Percentiles rank a stretch among this genome's conserved stretches.
These are phyloP conservation scores for Hypoxylon sp. DNA, from an alignment of 2,329 filamentous ascomycete genomes.

Conservation along the genomic window DNA sequence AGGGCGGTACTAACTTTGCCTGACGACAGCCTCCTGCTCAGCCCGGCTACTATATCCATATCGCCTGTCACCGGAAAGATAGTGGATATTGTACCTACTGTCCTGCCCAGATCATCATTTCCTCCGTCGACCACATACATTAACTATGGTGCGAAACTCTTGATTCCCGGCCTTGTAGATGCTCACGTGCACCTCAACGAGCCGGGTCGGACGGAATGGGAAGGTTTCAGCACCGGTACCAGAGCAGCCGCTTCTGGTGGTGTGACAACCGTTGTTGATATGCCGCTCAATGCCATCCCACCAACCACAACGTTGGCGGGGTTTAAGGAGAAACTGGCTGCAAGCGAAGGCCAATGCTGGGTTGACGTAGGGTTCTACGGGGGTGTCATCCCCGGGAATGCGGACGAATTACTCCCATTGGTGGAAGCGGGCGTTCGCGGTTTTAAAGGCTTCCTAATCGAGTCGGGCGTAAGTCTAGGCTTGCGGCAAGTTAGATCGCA, in stretches of 20 bases:
- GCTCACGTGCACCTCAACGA: slow-evolving; percentile 98
- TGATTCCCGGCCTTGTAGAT: slow-evolving; percentile 93
- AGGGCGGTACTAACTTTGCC: slow-evolving; percentile 84
- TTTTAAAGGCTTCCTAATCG: slow-evolving; percentile 98
- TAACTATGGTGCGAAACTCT: slow-evolving; percentile 86
- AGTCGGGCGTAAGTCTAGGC: slow-evolving; percentile 82
- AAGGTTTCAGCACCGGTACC: slow-evolving; percentile 96
- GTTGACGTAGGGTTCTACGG: slow-evolving; percentile 99
- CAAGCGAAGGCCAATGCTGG: slow-evolving; percentile 92
- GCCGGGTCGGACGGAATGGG: slow-evolving; percentile 97
- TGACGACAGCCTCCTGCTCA: slow-evolving; percentile 73
- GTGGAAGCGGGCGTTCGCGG: slow-evolving; percentile 90
- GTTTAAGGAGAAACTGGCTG: slow-evolving; percentile 86
- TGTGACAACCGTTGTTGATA: slow-evolving; percentile 96
- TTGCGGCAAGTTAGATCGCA: slow-evolving; percentile 4
- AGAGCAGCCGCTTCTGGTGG: slow-evolving; percentile 94
- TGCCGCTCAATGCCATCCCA: slow-evolving; percentile 97
- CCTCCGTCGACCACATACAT: slow-evolving; percentile 80
- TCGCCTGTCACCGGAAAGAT: slow-evolving; percentile 88
- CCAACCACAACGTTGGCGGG: slow-evolving; percentile 91
- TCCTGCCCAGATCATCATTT: slow-evolving; percentile 84
- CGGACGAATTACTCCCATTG: slow-evolving; percentile 81
- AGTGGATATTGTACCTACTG: slow-evolving; percentile 77
- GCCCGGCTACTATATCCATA: slow-evolving; percentile 86
- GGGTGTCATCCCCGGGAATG: slow-evolving; percentile 92